Evolutionary conservation across 768 basidiomycete species (phyloP), one percentile per base, ranked within the genome.

Genomic region (Boletus rex-veris): DNA sequence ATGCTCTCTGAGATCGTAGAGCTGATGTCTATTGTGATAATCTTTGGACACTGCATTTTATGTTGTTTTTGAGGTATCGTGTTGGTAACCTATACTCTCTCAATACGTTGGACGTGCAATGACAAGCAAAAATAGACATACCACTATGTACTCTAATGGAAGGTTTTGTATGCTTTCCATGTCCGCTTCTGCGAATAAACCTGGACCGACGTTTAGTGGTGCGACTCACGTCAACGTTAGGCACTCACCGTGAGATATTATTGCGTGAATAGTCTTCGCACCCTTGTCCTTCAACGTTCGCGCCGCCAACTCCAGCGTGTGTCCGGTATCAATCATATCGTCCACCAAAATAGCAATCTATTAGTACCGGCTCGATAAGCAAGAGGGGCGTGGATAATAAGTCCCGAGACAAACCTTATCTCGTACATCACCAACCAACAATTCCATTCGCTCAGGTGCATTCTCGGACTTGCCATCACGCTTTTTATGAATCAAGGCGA

Each of bases 301-400:
- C 7, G 85, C 85, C 11, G 97, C 97, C 14, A 96, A 75, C 14
- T 83, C 77, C 28, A 98, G 78, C n/a, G 97, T 98, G 36, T 77
- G 80, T 12, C 95, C 96, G 6, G 92, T 92, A 69, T 99, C 97
- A 65, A 97, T 88, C 96, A 99, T 98, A 67, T 99, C 97, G 69
- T 99, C 97, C 33, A 99, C 92, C 43, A 99, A 80, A 65, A 99
- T 92, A 37, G 91, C 94, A 49, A 94, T 81, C 89, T 93, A 51
- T 42, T 21, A 7, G 45, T 4, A 10, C 37, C 43, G 33, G 14
- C 19, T 44, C 45, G 39, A 52, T 55, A 55, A 57, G 53, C 12
- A 49, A 58, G 57, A n/a, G 50, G 15, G 1, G 14, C 36, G 16
- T 14, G 5, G 6, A 16, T 3, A 44, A 39, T 21, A 24, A 24